Base-by-base conservation (phyloP, 192 early-diverging fungal genomes). In the Gamsiella multidivaricata region DNA sequence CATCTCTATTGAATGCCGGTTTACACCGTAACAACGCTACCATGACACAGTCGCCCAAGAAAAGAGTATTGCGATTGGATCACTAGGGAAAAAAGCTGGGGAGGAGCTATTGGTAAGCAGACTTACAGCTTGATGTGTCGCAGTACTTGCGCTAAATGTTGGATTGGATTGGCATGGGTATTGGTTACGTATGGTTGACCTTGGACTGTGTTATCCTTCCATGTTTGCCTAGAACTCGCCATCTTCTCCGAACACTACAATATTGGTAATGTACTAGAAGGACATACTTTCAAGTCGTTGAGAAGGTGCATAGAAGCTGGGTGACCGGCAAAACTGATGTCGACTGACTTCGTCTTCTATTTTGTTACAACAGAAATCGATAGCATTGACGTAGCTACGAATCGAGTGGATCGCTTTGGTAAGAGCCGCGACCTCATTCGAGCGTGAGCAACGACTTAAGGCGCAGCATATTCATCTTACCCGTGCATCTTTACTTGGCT, bases 391-490 rank as follows among this genome's bases (percentile, higher is more conserved):
- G 89, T 95, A 0, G 65, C 82, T 3, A 90, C 86, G 17, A 81
- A 82, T 18, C 57, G 94, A 26, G 85, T 90, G 3, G 94, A 95
- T 80, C 80, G 84, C 54, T 95, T 93, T 66, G 94, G 93, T 82
- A 85, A 56, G 79, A 45, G 11, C 20, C 25, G 25, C 15, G 7
- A 12, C 32, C 2, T 51, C n/a, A n/a, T n/a, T n/a, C n/a, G n/a
- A n/a, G n/a, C n/a, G n/a, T n/a, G n/a, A n/a, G n/a, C n/a, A n/a
- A n/a, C n/a, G n/a, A n/a, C n/a, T n/a, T n/a, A 58, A 28, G 7
- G 45, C 14, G 5, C 37, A 5, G 54, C 10, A 37, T 47, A 5
- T 55, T 3, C 25, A 43, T 20, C 18, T 37, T 42, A 18, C 33
- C 6, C 11, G 37, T 5, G 12, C 12, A 9, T 39, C 12, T 39